These are phyloP conservation scores for Royoungia palumana DNA, from an alignment of 768 basidiomycete species.

Conservation along the genomic window DNA sequence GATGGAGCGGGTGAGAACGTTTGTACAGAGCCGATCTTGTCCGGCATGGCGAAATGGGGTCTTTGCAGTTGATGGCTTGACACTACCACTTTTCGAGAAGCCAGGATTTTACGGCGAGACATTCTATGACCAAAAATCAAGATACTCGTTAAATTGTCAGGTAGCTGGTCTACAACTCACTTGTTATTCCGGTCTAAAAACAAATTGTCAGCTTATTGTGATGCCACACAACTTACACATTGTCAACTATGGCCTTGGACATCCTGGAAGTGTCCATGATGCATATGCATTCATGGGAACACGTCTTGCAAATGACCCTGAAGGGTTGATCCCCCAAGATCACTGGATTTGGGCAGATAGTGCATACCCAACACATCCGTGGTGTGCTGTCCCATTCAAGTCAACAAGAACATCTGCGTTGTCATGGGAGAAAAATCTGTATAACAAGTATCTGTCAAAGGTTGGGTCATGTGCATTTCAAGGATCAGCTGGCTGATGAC, in stretches of 20 bases:
- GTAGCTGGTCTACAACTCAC: background rate
- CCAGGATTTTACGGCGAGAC: background rate
- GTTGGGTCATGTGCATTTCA: no score
- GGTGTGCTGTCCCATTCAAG: background rate
- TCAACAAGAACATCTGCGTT: no score
- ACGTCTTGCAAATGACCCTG: background rate
- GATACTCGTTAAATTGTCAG: conserved; percentile 4
- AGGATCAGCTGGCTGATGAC: no score
- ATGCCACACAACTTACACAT: conserved; percentile 22
- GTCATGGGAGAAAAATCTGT: background rate
- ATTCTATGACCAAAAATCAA: conserved; percentile 3
- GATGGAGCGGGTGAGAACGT: background rate
- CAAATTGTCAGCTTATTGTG: conserved; percentile 19
- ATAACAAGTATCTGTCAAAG: background rate
- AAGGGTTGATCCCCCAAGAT: background rate
- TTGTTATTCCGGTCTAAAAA: no score
- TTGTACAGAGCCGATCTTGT: no score
- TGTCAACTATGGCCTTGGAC: conserved; percentile 28
- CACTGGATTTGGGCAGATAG: background rate
- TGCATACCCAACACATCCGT: background rate
- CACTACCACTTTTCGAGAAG: background rate
- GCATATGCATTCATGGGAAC: conserved; percentile 2
- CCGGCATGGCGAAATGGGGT: no score
- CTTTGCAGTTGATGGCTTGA: conserved; percentile 2
- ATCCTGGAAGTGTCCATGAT: conserved; percentile 28